Base-by-base conservation (phyloP, 2,329 filamentous ascomycete genomes). In the Penicillium brevicompactum region DNA sequence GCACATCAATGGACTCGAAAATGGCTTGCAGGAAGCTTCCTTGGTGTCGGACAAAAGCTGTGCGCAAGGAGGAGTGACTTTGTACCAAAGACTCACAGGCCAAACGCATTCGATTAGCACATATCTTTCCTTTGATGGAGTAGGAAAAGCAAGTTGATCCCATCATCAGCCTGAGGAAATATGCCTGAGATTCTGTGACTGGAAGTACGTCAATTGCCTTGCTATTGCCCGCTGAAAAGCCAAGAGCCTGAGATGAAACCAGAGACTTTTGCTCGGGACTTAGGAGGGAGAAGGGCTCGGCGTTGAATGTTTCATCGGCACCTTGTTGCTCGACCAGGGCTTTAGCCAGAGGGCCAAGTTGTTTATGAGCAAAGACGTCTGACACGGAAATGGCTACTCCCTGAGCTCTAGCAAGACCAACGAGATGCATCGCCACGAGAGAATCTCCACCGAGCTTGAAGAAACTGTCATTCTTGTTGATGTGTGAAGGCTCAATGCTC, bases 351-450 rank as follows among this genome's bases (percentile, higher is more conserved):
- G 14, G 8, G 34, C 14, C 14, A 13, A 37, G 34, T n/a, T 37
- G 27, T 32, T 14, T 6, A n/a, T 32, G n/a, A 18, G 14, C 10
- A 46, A 80, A 79, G 49, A 79, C 73, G 18, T 78, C 73, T 1
- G 75, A 72, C 2, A 80, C 78, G 0, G 69, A 75, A 21, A 80
- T 49, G 0, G 61, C 53, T 18, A 77, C 59, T 0, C 72, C 71
- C 13, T 72, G 63, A 4, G 66, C 63, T 40, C 75, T 68, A 5
- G 71, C 68, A 40, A 62, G 65, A 30, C 78, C 71, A 1, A 80
- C 76, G 1, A 82, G 65, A 43, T 71, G 75, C 56, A 58, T 58
- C 10, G 48, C 48, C 9, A 22, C 5, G 30, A 58, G 46, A 18
- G 48, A 52, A 16, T 56, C 56, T 13, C 56, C 56, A 4, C 56